Evolutionary conservation across 1,284 basidiomycete genomes (phyloP), one percentile per base, ranked within the genome.

Genomic region (Sphaerobolus stellatus): DNA sequence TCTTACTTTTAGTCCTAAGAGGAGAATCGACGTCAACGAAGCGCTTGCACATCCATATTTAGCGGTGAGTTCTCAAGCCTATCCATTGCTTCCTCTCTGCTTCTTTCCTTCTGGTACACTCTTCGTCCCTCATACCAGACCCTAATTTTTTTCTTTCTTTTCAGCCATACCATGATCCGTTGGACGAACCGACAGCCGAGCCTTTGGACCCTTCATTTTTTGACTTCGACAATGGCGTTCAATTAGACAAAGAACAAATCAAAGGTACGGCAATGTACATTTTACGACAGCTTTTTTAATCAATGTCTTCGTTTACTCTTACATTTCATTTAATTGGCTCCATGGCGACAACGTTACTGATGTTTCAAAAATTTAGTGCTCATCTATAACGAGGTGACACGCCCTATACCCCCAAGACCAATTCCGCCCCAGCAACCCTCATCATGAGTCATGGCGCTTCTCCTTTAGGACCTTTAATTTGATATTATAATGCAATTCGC

Each of bases 1-100:
- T 61, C 74, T 94, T 50, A 93, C 92, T n/a, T 94, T 98, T 71
- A 95, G 91, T 61, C 97, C 96, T 1, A 88, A 87, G 64, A 82
- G 89, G 66, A 82, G 96, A 29, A 95, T 98, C 63, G 88, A 90
- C 54, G 95, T 94, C 30, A 86, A 89, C 50, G 90, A 96, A 58
- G 94, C 95, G 1, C 77, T 98, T 52, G 81, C 83, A 60, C 97
- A 98, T 72, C 94, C 96, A 0, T 99, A 98, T 71, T 78, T 99
- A 22, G 83, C 88, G 71, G 90, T 83, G 41, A 50, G 75, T 66
- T 56, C 28, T 58, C n/a, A 6, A 27, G n/a, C n/a, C n/a, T n/a
- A n/a, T n/a, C n/a, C n/a, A 38, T 48, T 24, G 34, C 14, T 27
- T 24, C 27, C 25, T 29, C 3, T 30, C 45, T 44, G 40, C 22